Evolutionary conservation across 2,329 filamentous ascomycete species (phyloP).

Genomic region (Diaporthe velutina): DNA sequence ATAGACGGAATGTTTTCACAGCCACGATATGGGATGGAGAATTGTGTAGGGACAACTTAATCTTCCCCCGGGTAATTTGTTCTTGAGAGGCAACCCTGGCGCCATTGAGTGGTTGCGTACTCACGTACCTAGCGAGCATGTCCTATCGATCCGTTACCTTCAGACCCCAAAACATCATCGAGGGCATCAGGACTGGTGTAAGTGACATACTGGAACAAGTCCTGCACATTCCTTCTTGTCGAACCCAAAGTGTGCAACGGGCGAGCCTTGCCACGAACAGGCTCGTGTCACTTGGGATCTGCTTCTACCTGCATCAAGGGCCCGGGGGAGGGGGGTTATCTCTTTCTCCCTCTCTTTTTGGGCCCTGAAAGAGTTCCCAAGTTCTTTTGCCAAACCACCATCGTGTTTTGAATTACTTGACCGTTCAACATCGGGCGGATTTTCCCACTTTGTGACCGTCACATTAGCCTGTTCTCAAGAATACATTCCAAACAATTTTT

Average conservation of each 20-base stretch:
- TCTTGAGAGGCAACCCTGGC: background rate
- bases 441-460: background rate
- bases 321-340: too few species aligned
- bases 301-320: background rate
- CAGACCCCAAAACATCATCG: accelerated
- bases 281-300: background rate
- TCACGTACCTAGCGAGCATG: background rate
- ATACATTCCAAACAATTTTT: too few species aligned
- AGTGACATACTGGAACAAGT: background rate
- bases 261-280: too few species aligned
- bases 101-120: background rate
- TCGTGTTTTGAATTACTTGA: background rate
- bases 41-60: background rate
- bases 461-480: background rate
- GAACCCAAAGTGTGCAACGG: background rate
- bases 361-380: background rate
- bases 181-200: background rate
- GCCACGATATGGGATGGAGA: background rate
- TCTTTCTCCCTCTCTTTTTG: too few species aligned
- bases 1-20: background rate
- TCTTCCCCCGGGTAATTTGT: background rate
- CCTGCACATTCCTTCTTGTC: background rate
- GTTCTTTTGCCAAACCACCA: background rate
- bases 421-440: background rate
- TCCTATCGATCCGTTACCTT: background rate